A percentile compares a stretch with the other conserved stretches of the same genome.
These are phyloP conservation scores for Pyronema omphalodes DNA, from an alignment of 495 filamentous ascomycete genomes.

Conservation along the genomic window DNA sequence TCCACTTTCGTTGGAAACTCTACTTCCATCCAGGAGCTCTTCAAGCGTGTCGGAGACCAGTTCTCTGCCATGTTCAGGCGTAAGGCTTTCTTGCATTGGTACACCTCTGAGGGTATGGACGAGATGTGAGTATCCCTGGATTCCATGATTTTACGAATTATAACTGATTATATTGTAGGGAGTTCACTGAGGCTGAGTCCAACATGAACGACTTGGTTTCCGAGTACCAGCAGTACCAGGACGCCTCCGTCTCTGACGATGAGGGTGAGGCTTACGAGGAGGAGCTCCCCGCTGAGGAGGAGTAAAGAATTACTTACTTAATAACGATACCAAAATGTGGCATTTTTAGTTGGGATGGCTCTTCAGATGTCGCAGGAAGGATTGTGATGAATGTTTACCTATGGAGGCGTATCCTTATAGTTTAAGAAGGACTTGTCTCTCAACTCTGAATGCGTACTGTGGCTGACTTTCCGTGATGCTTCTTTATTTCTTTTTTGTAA, in stretches of 20 bases:
- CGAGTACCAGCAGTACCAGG: constrained; percentile 99
- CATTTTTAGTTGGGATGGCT: neutral
- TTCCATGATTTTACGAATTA: neutral
- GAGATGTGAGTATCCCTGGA: constrained; percentile 47
- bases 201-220: constrained; percentile 99
- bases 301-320: constrained; percentile 24
- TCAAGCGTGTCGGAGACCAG: constrained; percentile 99
- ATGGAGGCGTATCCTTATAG: neutral
- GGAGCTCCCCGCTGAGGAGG: constrained; percentile 36
- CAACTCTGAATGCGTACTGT: neutral
- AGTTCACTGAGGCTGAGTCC: constrained; percentile 99
- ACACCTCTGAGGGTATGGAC: constrained; percentile 99
- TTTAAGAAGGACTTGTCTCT: neutral
- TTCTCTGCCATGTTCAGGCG: constrained; percentile 99
- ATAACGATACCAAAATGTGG: constrained; percentile 5
- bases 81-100: constrained; percentile 99
- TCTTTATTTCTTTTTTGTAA: neutral
- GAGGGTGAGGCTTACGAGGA: constrained; percentile 46
- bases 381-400: neutral
- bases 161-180: constrained; percentile 24
- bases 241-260: constrained; percentile 66
- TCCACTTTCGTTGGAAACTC: constrained; percentile 99
- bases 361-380: neutral
- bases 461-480: neutral
- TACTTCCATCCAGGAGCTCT: constrained; percentile 98